A percentile compares a stretch with the other conserved stretches of the same genome.
Evolutionary conservation across 331 rosid species (phyloP).

Genomic region (Stylosanthes scabra): DNA sequence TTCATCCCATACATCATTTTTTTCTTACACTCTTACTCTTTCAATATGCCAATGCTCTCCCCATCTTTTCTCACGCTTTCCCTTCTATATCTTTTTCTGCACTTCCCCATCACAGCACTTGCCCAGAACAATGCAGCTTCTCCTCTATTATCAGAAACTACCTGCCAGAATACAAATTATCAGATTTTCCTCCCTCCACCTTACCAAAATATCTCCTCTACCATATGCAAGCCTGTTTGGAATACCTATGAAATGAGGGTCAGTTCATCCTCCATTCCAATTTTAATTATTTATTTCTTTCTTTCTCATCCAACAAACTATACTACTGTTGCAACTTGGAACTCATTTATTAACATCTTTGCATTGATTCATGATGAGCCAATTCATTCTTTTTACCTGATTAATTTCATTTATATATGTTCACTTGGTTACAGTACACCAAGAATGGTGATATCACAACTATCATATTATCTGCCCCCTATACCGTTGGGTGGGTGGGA

Average conservation of each 20-base stretch:
- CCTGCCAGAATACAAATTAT: slow-evolving; percentile 66
- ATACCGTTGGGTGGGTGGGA: slow-evolving; percentile 97
- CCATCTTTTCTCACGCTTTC: slow-evolving; percentile 42
- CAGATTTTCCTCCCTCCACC: slow-evolving; percentile 89
- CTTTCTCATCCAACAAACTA: neutral
- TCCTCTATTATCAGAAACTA: slow-evolving; percentile 48
- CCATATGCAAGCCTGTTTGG: slow-evolving; percentile 87
- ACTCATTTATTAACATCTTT: slow-evolving; percentile 20
- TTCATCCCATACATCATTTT: slow-evolving; percentile 38
- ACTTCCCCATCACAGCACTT: slow-evolving; percentile 43
- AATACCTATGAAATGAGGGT: slow-evolving; percentile 86
- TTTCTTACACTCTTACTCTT: neutral
- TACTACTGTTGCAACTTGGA: neutral
- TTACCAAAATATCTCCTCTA: slow-evolving; percentile 66
- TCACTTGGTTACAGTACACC: slow-evolving; percentile 61
- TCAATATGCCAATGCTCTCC: slow-evolving; percentile 40
- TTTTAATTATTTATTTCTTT: slow-evolving; percentile 21
- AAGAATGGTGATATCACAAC: slow-evolving; percentile 68
- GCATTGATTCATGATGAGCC: neutral
- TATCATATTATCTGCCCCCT: slow-evolving; percentile 81
- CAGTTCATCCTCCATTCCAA: slow-evolving; percentile 38
- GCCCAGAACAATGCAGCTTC: slow-evolving; percentile 45
- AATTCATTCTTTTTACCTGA: neutral
- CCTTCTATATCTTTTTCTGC: slow-evolving; percentile 48
- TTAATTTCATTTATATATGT: neutral